Conservation (phyloP, 306 rosid genomes). For the Inga oerstediana region DNA sequence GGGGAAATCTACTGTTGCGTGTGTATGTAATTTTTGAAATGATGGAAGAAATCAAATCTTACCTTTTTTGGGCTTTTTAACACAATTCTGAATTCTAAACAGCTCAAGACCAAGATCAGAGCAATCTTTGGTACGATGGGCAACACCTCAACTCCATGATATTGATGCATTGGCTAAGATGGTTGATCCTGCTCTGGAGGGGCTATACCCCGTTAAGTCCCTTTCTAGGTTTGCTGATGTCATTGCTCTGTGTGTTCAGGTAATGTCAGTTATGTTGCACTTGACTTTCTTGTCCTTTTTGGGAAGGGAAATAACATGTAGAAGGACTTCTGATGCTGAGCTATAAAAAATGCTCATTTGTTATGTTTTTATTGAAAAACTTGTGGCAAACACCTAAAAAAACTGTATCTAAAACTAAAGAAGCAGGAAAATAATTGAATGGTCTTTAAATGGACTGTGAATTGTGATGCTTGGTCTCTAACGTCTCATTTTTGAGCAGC, state of each 20-base stretch:
- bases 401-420: background rate
- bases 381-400: background rate
- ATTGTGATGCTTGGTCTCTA: constrained; percentile 23
- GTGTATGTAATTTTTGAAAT: background rate
- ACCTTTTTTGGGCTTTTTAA: constrained; percentile 21
- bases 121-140: constrained; percentile 97
- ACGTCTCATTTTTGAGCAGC: constrained; percentile 53
- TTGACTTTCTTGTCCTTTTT: background rate
- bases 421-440: background rate
- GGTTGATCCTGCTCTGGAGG: constrained; percentile 92
- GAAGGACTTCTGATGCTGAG: background rate
- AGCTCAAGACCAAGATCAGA: constrained; percentile 87
- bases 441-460: background rate
- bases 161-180: constrained; percentile 93
- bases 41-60: constrained; percentile 1
- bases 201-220: constrained; percentile 92
- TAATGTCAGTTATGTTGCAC: constrained; percentile 41
- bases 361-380: background rate
- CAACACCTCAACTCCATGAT: constrained; percentile 98
- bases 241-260: constrained; percentile 97
- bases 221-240: constrained; percentile 98
- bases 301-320: background rate
- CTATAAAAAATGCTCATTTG: background rate
- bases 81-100: constrained; percentile 28
- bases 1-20: background rate